Base-by-base conservation (phyloP, 2,329 filamentous ascomycete species). In the Calonectria hongkongensis region DNA sequence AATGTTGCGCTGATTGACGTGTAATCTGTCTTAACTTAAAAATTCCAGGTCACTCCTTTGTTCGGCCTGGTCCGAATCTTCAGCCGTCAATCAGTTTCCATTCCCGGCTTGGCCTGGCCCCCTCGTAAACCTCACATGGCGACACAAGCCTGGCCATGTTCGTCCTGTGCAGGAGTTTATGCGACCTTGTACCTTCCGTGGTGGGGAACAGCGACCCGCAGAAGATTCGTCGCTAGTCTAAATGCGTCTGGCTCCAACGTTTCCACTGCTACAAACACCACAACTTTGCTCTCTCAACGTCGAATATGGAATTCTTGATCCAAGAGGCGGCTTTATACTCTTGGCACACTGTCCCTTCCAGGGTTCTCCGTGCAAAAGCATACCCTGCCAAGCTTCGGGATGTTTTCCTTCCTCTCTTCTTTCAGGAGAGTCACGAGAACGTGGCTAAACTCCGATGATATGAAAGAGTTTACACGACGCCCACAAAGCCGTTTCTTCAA, bases 191-290 rank as follows among this genome's bases (percentile, higher is more conserved):
- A 64, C 69, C 47, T 39, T 65, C 65, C 68, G 68, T 62, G 72
- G 69, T 76, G 74, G 74, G 64, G 70, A 58, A 41, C 30, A 62
- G 47, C 62, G 16, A n/a, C 68, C 62, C 71, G n/a, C 43, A 70
- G 63, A 73, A 70, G 73, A 64, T 71, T 72, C 58, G 66, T 71
- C 13, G 21, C 77, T 78, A 77, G 63, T 21, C 78, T 68, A 36
- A 62, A 79, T 79, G 74, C 75, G 75, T 79, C 73, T 51, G 28
- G 56, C 36, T 48, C 65, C 39, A 67, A 65, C 43, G 72, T 21
- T 60, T 60, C 54, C 21, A 27, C 36, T 25, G 16, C n/a, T 21
- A 6, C 21, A 39, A 39, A 36, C 39, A 71, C 73, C 28, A 64
- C 64, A 63, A 67, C 25, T 54, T 66, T 56, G 25, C 41, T 56